These are phyloP conservation scores for Tuber aestivum DNA, from an alignment of 495 filamentous ascomycete species.

Conservation along the genomic window DNA sequence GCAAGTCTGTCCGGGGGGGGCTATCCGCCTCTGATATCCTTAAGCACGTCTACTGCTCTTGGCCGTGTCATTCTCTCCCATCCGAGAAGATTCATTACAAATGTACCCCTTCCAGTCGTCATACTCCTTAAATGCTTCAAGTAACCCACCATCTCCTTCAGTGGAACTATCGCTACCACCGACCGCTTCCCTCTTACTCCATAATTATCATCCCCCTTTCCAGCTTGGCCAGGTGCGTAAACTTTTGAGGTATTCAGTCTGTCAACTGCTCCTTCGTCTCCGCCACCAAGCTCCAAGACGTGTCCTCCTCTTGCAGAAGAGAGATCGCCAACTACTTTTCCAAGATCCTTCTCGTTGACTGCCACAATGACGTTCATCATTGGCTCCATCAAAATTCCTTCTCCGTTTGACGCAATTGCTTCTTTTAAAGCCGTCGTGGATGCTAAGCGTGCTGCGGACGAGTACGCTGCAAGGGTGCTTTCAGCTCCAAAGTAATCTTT, in stretches of 20 bases:
- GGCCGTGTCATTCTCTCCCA: constrained; percentile 77
- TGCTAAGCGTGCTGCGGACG: constrained; percentile 68
- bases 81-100: constrained; percentile 84
- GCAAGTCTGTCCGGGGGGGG: neutral
- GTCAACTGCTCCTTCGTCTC: constrained; percentile 43
- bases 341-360: constrained; percentile 73
- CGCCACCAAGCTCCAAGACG: constrained; percentile 71
- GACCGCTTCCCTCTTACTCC: constrained; percentile 47
- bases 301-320: constrained; percentile 74
- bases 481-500: constrained; percentile 61
- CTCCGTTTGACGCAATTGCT: constrained; percentile 47
- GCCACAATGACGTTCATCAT: constrained; percentile 81
- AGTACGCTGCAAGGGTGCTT: constrained; percentile 67
- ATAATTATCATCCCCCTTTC: constrained; percentile 13
- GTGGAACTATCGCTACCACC: constrained; percentile 76
- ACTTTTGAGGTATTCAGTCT: constrained; percentile 63
- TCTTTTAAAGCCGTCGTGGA: constrained; percentile 60
- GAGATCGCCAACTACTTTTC: constrained; percentile 85
- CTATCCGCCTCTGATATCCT: constrained; percentile 32
- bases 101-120: constrained; percentile 82
- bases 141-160: constrained; percentile 97
- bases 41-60: constrained; percentile 43
- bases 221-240: constrained; percentile 58
- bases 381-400: constrained; percentile 67
- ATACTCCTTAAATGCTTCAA: constrained; percentile 79